Conservation (phyloP, 2,329 filamentous ascomycete species). For the Ophiocordyceps camponoti-leonardi region DNA sequence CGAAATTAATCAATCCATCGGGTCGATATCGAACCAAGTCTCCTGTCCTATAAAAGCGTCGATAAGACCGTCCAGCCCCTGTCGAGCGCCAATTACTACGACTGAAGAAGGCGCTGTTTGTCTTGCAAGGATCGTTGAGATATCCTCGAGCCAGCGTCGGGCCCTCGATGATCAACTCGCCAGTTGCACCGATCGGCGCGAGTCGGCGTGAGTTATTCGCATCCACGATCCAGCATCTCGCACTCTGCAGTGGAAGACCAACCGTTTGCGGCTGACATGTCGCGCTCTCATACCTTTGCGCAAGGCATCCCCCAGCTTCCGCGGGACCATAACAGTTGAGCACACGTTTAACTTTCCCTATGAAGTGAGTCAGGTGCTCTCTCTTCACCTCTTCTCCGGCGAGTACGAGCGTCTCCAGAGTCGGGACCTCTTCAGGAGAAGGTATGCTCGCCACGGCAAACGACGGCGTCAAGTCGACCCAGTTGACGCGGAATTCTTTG, state of each 20-base stretch:
- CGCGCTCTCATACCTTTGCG: not conserved
- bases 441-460: slow-evolving; percentile 4
- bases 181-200: slow-evolving; percentile 11
- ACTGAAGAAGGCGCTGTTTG: slow-evolving; percentile 16
- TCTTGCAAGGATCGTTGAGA: slow-evolving; percentile 25
- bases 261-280: not conserved
- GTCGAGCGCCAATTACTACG: not conserved
- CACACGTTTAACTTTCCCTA: not conserved
- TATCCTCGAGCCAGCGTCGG: slow-evolving; percentile 31
- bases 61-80: not conserved
- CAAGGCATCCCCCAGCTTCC: not conserved
- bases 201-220: slow-evolving; percentile 7
- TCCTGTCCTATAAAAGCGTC: slow-evolving; percentile 24
- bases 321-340: slow-evolving; percentile 1
- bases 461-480: slow-evolving; percentile 4
- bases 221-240: slow-evolving; percentile 13
- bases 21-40: slow-evolving; percentile 24
- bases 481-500: slow-evolving; percentile 1
- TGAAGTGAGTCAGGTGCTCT: not conserved
- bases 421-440: not conserved
- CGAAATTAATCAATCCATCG: slow-evolving; percentile 22
- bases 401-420: slow-evolving; percentile 1
- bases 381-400: slow-evolving; percentile 2
- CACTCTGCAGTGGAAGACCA: not conserved
- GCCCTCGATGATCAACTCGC: slow-evolving; percentile 19